Evolutionary conservation across 78 protist species (phyloP), one percentile per base, ranked within the genome.

Genomic region (Dictyostelium firmibasis): DNA sequence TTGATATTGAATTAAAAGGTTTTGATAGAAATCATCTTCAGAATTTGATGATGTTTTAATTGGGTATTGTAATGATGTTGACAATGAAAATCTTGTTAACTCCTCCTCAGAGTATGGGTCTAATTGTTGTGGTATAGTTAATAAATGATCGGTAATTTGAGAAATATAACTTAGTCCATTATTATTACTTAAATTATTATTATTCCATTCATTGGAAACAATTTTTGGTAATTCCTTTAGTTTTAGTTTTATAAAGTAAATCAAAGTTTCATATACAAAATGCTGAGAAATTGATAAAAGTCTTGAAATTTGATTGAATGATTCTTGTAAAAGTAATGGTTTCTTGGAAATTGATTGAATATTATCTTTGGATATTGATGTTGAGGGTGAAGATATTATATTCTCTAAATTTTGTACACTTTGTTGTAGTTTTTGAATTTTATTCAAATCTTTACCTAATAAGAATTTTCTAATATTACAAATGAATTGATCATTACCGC

Each of bases 61-160:
- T 10, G 82, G 87, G 38, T 33, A 69, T 29, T 18, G 35, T 31
- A 75, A 7, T 67, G 94, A 85, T 31, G 50, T 47, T 29, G 13
- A 1, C 8, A 57, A 67, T 2, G 94, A 89, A 38, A 89, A 89
- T 57, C 94, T 60, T 10, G 75, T 53, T 18, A 44, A 43, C 31
- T 81, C 86, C 23, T 89, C 94, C 29, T 89, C 94, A 16, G 94
- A 89, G 25, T 89, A 89, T 29, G 94, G 94, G 29, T 89, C 87
- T 0, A 89, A 16, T 67, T 89, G 94, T 79, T 89, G 94, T 27
- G 86, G 94, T 43, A 89, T 81, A 3, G 60, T 89, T 64, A 89
- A 44, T n/a, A 89, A 33, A 67, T 89, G 94, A 31, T 89, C 94
- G 4, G 94, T 76, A 44, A 89, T 89, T 27, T 67, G 86, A 31